These are phyloP conservation scores for Colletotrichum liaoningense DNA, from an alignment of 2,329 filamentous ascomycete genomes.

Conservation along the genomic window DNA sequence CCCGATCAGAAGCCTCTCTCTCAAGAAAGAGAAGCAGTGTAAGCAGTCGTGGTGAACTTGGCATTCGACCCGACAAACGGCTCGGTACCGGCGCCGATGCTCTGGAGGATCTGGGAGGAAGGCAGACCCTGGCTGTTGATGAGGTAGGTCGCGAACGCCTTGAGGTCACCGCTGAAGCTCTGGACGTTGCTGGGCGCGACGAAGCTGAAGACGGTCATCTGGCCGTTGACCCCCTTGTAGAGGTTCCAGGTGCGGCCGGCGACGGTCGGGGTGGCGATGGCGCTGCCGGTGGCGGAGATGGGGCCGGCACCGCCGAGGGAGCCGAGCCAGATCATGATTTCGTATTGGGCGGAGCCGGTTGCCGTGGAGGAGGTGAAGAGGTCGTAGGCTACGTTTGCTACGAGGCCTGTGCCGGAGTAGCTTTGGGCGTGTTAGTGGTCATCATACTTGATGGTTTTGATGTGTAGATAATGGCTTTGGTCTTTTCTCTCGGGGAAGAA, in stretches of 20 bases:
- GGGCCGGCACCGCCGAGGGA: constrained; percentile 69
- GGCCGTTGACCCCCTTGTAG: constrained; percentile 70
- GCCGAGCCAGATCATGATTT: constrained; percentile 75
- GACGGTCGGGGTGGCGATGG: constrained; percentile 65
- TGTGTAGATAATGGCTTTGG: too few species aligned
- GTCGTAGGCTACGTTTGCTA: constrained; percentile 71
- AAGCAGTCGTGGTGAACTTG: constrained; percentile 38
- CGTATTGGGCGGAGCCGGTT: constrained; percentile 60
- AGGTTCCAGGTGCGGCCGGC: constrained; percentile 67
- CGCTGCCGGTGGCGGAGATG: constrained; percentile 59
- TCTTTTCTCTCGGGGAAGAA: too few species aligned
- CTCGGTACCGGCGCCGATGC: constrained; percentile 66
- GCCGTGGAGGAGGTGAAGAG: constrained; percentile 65
- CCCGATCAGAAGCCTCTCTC: background rate
- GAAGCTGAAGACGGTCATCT: constrained; percentile 70
- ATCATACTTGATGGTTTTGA: too few species aligned
- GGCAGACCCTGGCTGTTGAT: constrained; percentile 58
- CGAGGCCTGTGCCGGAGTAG: constrained; percentile 46
- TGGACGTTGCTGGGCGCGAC: constrained; percentile 54
- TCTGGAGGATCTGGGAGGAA: constrained; percentile 45
- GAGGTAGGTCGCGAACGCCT: constrained; percentile 68
- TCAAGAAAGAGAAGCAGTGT: constrained; percentile 19
- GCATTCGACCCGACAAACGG: constrained; percentile 62
- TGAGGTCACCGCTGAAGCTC: constrained; percentile 67
- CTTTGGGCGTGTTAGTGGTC: background rate